Percentiles rank a stretch among this genome's conserved stretches.
Evolutionary conservation across 371 early-diverging fungal genomes (phyloP).

Genomic region (Apophysomyces ossiformis): DNA sequence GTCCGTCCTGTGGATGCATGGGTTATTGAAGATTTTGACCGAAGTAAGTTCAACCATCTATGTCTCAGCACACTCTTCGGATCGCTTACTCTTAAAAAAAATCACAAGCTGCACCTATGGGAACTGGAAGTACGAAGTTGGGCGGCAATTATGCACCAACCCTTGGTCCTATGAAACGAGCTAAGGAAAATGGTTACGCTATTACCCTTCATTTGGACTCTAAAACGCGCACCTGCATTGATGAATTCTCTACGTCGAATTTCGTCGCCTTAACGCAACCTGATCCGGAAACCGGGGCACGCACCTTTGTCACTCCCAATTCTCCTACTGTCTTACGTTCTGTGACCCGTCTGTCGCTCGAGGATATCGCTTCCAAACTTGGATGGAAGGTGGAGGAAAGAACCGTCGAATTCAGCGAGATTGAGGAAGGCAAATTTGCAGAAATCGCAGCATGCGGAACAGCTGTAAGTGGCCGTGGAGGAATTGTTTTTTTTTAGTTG

Average conservation of each 20-base stretch:
- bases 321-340: slow-evolving; percentile 68
- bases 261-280: slow-evolving; percentile 74
- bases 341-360: slow-evolving; percentile 74
- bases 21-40: slow-evolving; percentile 73
- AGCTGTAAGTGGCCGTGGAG: slow-evolving; percentile 39
- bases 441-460: slow-evolving; percentile 84
- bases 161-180: slow-evolving; percentile 59
- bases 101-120: slow-evolving; percentile 56
- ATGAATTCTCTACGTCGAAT: slow-evolving; percentile 85
- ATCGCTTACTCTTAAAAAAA: too few species aligned
- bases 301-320: slow-evolving; percentile 75
- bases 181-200: slow-evolving; percentile 69
- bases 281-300: slow-evolving; percentile 49
- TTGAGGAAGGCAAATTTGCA: slow-evolving; percentile 63
- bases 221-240: slow-evolving; percentile 66
- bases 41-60: slow-evolving; percentile 50
- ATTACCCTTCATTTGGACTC: slow-evolving; percentile 80
- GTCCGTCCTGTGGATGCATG: slow-evolving; percentile 73
- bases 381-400: slow-evolving; percentile 75
- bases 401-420: slow-evolving; percentile 61
- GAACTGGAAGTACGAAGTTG: slow-evolving; percentile 72
- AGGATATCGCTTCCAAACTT: slow-evolving; percentile 63
- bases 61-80: background rate
- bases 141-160: slow-evolving; percentile 83
- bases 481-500: background rate